phyloP scores from a whole-genome alignment of 768 basidiomycete genomes.

The Podaxis sp. region DNA sequence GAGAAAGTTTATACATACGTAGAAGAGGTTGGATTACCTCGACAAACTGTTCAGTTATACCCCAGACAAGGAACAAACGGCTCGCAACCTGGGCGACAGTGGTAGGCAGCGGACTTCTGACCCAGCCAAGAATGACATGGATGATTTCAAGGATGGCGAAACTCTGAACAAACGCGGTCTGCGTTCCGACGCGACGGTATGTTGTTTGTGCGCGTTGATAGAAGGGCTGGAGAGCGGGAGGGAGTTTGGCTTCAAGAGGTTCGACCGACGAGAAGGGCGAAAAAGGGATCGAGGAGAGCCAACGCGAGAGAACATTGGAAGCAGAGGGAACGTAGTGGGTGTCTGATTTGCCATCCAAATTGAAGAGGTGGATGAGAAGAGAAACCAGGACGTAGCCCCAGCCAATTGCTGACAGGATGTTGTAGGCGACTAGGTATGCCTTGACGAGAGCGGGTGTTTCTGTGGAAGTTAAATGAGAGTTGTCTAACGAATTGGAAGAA shows the following conservation, averaged over 20 bases:
- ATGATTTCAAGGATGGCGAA: slow-evolving; percentile 81
- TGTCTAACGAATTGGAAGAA: not conserved
- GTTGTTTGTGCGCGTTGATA: slow-evolving; percentile 54
- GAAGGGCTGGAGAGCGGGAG: slow-evolving; percentile 38
- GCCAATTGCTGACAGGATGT: slow-evolving; percentile 66
- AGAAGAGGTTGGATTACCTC: slow-evolving; percentile 40
- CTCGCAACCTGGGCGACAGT: slow-evolving; percentile 80
- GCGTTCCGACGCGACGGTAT: slow-evolving; percentile 57
- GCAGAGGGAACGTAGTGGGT: slow-evolving; percentile 25
- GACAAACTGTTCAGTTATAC: slow-evolving; percentile 63
- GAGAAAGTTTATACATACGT: not conserved
- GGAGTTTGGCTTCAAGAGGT: slow-evolving; percentile 35
- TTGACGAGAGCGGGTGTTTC: slow-evolving; percentile 30
- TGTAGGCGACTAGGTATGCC: slow-evolving; percentile 78
- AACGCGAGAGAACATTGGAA: slow-evolving; percentile 34
- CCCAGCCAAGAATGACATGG: slow-evolving; percentile 78
- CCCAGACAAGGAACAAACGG: slow-evolving; percentile 85
- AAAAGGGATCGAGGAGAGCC: slow-evolving; percentile 35
- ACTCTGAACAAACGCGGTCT: slow-evolving; percentile 76
- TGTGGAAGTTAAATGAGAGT: not conserved
- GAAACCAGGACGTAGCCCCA: slow-evolving; percentile 72
- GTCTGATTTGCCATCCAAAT: slow-evolving; percentile 39
- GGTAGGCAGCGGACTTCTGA: slow-evolving; percentile 72
- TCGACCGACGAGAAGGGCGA: slow-evolving; percentile 20
- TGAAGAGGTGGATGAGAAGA: slow-evolving; percentile 49